A percentile compares a stretch with the other conserved stretches of the same genome.
Evolutionary conservation across 2,329 filamentous ascomycete genomes (phyloP).

Genomic region (Thermoascus crustaceus): DNA sequence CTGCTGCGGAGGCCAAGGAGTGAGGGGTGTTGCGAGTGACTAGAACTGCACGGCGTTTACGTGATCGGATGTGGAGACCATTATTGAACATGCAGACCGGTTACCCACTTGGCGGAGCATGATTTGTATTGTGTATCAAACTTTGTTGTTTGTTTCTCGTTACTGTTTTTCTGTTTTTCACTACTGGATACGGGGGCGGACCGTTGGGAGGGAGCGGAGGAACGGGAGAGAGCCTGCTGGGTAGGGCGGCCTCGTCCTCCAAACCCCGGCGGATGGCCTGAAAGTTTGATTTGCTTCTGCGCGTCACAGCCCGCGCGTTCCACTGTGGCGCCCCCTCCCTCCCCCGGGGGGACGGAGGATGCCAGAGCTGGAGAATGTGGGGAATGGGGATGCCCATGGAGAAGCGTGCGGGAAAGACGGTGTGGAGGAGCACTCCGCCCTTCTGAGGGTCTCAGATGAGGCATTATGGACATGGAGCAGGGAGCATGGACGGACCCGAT

Average conservation of each 20-base stretch:
- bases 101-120: no score
- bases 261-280: no score
- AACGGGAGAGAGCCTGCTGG: no score
- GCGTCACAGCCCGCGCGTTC: neutral
- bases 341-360: neutral
- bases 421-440: no score
- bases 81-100: no score
- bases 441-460: no score
- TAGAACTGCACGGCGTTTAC: slow-evolving; percentile 7
- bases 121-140: no score
- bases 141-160: no score
- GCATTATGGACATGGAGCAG: neutral
- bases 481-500: neutral
- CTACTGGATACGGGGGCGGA: no score
- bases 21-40: slow-evolving; percentile 6
- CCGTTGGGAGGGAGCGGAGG: no score
- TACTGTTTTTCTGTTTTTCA: no score
- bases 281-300: neutral
- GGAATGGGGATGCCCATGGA: neutral
- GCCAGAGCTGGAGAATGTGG: slow-evolving; percentile 1
- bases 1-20: slow-evolving; percentile 14
- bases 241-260: no score
- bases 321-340: neutral
- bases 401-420: neutral
- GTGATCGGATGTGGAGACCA: neutral